Evolutionary conservation across 1,284 basidiomycete genomes (phyloP).

Genomic region (Naganishia albida): DNA sequence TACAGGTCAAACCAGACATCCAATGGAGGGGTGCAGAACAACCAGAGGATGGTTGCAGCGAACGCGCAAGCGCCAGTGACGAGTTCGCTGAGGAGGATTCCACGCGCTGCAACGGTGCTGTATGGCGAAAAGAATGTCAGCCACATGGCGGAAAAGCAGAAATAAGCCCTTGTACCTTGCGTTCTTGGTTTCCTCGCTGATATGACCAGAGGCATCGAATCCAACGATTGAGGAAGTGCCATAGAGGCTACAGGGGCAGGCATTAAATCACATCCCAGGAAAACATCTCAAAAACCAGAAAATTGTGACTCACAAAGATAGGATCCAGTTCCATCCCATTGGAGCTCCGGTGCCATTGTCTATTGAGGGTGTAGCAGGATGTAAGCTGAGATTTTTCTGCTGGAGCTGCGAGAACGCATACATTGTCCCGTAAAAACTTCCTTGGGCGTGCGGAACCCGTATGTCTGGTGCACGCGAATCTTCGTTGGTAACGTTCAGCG

Average conservation of each 20-base stretch:
- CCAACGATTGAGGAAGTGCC: constrained; percentile 79
- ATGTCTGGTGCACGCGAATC: constrained; percentile 76
- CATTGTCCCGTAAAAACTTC: constrained; percentile 80
- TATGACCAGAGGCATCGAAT: constrained; percentile 83
- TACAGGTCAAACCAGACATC: constrained; percentile 68
- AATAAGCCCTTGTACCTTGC: constrained; percentile 60
- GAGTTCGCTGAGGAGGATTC: constrained; percentile 71
- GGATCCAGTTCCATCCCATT: constrained; percentile 79
- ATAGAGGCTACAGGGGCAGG: constrained; percentile 62
- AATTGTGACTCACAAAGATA: constrained; percentile 64
- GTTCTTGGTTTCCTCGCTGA: constrained; percentile 85
- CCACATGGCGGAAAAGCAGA: not conserved
- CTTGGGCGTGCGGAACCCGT: constrained; percentile 73
- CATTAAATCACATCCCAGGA: not conserved
- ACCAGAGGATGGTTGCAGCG: constrained; percentile 71
- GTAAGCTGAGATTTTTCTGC: not conserved
- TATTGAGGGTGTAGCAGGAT: constrained; percentile 45
- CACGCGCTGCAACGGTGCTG: constrained; percentile 73
- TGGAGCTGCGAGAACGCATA: constrained; percentile 53
- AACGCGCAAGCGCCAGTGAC: constrained; percentile 75
- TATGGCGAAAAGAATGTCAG: constrained; percentile 2
- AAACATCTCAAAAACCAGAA: not conserved
- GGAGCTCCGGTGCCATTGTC: constrained; percentile 84
- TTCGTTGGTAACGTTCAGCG: not conserved
- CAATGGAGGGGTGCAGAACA: constrained; percentile 79